Base-by-base conservation (phyloP, 75 land plant genomes). In the Pseudotsuga menziesii region DNA sequence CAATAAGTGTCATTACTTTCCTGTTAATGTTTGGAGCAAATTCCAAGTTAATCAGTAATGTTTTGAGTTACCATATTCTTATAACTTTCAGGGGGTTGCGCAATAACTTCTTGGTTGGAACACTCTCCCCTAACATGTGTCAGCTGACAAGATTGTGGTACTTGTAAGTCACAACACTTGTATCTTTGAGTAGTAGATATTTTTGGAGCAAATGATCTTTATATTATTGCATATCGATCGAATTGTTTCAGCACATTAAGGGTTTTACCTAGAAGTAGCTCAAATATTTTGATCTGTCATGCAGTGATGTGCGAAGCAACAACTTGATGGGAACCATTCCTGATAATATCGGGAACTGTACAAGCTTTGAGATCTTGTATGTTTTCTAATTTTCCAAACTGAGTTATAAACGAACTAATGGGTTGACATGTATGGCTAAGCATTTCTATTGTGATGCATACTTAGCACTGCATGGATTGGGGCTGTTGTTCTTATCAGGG, bases 311-410 rank as follows among this genome's bases (percentile, higher is more conserved):
- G 23, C 82, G 92, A 61, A 90, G 87, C 85, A 97, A 97, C 80
- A 97, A 94, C 71, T 84, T 97, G 83, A 91, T 89, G 2, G 99
- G 99, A 12, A 83, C 75, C 19, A 97, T 97, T 57, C 99, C 99
- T 57, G 81, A 92, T 16, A 91, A 64, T 58, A 94, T 97, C 63
- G 99, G 98, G 12, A 94, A 92, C 57, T 92, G 95, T 74, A 90
- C 95, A 54, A 78, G 84, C 77, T 90, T 92, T 82, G 92, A 92
- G 71, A 87, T 92, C 56, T 83, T 92, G 95, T 92, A 90, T 62
- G 95, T 78, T 72, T 35, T 39, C 13, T n/a, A 66, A 6, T 44
- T 17, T 72, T 26, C 55, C 20, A 9, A 4, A 7, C 25, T 35
- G n/a, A n/a, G n/a, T 32, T 67, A 20, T 67, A 39, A 19, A 66